Evolutionary conservation across 176 grass and related monocot species (phyloP), one percentile per base, ranked within the genome.

Genomic region (Aegilops bicornis): DNA sequence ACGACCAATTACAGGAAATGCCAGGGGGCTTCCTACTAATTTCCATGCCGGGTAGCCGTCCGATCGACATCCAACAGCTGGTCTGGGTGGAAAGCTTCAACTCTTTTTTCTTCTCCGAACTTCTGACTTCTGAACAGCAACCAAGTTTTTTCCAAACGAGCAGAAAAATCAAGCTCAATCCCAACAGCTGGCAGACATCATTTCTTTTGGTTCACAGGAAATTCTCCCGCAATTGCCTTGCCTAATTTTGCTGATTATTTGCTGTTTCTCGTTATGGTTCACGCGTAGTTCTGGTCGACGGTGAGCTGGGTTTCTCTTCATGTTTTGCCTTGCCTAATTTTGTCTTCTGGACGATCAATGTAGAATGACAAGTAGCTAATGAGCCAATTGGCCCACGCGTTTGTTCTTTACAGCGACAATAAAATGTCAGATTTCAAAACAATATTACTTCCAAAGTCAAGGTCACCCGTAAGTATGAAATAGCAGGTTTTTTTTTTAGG

Each of bases 241-340:
- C 4, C 47, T 47, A 7, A 8, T 27, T 69, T 37, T 61, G 78
- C 5, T 37, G 40, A 37, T 16, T 16, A 50, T 82, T 86, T 61
- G 50, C 1, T 3, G 3, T 30, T 40, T 45, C 16, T 68, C 54
- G 76, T 82, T 47, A 59, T 59, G 56, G 17, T 63, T 63, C 62
- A 82, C 79, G 37, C 36, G 35, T 52, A 60, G 56, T 54, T 79
- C 9, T 5, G 33, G 59, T 76, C 19, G 2, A 69, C 20, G 19
- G 6, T 81, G 30, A 81, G 47, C 69, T 81, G 84, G 10, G 11
- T 19, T 54, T 2, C 7, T 61, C 25, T 69, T n/a, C 60, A 7
- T 7, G 64, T 83, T 77, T 43, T 16, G 9, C 24, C 48, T 45
- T 31, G 71, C 64, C 29, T 19, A 36, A 72, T 72, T 86, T 90